Conservation (phyloP, 2,329 filamentous ascomycete genomes). For the Penicillium sumatraense region DNA sequence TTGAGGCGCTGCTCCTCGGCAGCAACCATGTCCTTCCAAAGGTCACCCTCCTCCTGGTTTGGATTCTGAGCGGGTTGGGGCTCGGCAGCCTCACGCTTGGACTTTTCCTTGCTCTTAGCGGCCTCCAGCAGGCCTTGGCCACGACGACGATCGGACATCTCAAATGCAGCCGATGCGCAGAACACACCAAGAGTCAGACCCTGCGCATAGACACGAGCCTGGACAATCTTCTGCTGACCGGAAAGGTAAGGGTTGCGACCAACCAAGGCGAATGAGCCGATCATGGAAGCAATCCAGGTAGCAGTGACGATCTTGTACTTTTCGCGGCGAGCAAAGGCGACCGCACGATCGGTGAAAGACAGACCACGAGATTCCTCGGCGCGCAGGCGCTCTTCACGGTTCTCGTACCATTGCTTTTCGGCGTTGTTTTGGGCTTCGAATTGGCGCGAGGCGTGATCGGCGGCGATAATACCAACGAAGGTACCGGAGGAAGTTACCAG, state of each 20-base stretch:
- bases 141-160: conserved; percentile 76
- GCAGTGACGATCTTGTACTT: conserved; percentile 84
- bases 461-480: conserved; percentile 84
- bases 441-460: conserved; percentile 72
- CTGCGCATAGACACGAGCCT: conserved; percentile 93
- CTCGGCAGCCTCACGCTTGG: conserved; percentile 78
- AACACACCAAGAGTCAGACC: conserved; percentile 84
- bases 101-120: conserved; percentile 72
- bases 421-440: conserved; percentile 75
- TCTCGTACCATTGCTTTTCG: conserved; percentile 68
- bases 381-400: conserved; percentile 60
- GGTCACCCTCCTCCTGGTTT: conserved; percentile 75
- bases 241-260: conserved; percentile 76
- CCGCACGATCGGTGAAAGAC: conserved; percentile 62
- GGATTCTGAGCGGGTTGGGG: conserved; percentile 80
- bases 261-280: conserved; percentile 73
- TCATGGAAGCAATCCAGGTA: conserved; percentile 83
- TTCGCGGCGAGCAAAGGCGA: conserved; percentile 77
- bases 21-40: conserved; percentile 73
- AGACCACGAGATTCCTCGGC: conserved; percentile 62
- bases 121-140: conserved; percentile 57
- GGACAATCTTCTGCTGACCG: conserved; percentile 84
- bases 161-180: conserved; percentile 79
- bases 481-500: conserved; percentile 81
- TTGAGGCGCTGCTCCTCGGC: conserved; percentile 53